Conservation (phyloP, 768 basidiomycete genomes). For the Russula virescens region DNA sequence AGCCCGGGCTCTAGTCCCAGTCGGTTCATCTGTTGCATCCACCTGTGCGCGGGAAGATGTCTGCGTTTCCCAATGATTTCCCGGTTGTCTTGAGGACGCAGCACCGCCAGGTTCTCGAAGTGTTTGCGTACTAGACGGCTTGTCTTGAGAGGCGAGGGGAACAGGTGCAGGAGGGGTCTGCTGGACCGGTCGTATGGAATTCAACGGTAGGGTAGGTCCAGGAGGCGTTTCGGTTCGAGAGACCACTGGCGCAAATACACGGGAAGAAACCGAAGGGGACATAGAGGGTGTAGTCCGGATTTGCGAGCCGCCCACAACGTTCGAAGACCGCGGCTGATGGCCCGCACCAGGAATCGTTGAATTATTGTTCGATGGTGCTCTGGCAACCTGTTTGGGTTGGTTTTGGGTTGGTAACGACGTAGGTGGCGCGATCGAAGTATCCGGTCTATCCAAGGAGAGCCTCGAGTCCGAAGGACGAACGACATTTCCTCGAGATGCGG, state of each 20-base stretch:
- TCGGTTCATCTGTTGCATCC: neutral
- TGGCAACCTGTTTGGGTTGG: neutral
- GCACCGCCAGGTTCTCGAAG: neutral
- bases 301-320: neutral
- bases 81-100: neutral
- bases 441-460: neutral
- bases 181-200: neutral
- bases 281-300: neutral
- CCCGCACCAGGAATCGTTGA: neutral
- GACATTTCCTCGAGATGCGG: neutral
- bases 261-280: neutral
- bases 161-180: neutral
- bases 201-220: too few relatives aligned
- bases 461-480: neutral
- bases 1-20: neutral
- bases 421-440: neutral
- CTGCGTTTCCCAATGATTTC: neutral
- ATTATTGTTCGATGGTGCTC: neutral
- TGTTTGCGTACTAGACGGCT: neutral
- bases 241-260: too few relatives aligned
- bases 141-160: neutral
- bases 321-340: neutral
- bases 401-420: neutral
- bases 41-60: too few relatives aligned
- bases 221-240: too few relatives aligned